Base-by-base conservation (phyloP, 1,284 basidiomycete species). In the Apiotrichum siamense region DNA sequence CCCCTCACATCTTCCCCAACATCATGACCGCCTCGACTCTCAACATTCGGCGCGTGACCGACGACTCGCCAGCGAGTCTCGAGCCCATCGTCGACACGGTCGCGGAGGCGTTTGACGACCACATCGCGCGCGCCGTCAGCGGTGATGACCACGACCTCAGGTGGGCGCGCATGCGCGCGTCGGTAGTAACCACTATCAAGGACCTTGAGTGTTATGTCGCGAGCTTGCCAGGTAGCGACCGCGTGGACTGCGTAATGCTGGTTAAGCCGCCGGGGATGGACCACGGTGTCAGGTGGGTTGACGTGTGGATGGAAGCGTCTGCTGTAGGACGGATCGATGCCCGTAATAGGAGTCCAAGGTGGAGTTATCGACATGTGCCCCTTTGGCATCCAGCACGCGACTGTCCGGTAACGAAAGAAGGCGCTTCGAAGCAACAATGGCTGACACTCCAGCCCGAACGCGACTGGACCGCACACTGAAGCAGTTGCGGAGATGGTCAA, bases 261-360 rank as follows among this genome's bases (percentile, higher is more conserved):
- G 49, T 50, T n/a, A 39, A 45, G 37, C 49, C 49, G n/a, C 49
- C 49, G 7, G 48, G 48, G 6, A n/a, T 44, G 7, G 42, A 13
- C 27, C 48, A 50, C n/a, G 33, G 29, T 15, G 29, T 31, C 29
- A 31, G 29, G 29, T 31, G 29, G 29, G 29, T 31, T 7, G 29
- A 31, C n/a, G n/a, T n/a, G n/a, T n/a, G n/a, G n/a, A n/a, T n/a
- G n/a, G n/a, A n/a, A n/a, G n/a, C n/a, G n/a, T n/a, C n/a, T n/a
- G n/a, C n/a, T n/a, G n/a, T n/a, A n/a, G n/a, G n/a, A n/a, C n/a
- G n/a, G n/a, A n/a, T n/a, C n/a, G n/a, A n/a, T n/a, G 15, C 33
- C n/a, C n/a, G n/a, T n/a, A n/a, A n/a, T n/a, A n/a, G n/a, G n/a
- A n/a, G n/a, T n/a, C n/a, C n/a, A n/a, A n/a, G n/a, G n/a, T n/a